Conservation (phyloP, 352 stramenopile species). For the Globisporangium ultimum region DNA sequence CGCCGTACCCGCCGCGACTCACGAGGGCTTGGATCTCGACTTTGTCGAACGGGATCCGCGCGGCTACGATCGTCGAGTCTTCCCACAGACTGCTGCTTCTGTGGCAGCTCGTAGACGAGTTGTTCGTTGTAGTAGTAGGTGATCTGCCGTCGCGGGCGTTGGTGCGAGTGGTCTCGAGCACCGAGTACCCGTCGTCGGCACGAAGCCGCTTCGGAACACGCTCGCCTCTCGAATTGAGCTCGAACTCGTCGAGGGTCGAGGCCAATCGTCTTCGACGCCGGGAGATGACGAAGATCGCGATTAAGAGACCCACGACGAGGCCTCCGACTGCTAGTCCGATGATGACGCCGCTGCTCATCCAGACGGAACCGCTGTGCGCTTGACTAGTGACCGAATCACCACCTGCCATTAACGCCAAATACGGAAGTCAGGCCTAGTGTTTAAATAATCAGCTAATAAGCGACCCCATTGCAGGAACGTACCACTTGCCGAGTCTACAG, state of each 20-base stretch:
- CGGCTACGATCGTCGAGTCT: conserved; percentile 30
- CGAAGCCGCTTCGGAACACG: no score
- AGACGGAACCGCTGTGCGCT: neutral
- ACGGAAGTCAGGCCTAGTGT: neutral
- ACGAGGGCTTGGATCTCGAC: conserved; percentile 31
- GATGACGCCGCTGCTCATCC: conserved; percentile 6
- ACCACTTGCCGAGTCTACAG: no score
- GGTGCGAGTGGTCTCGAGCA: conserved; percentile 4
- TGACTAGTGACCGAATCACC: no score
- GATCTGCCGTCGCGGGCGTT: conserved; percentile 4
- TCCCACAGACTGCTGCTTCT: conserved; percentile 25
- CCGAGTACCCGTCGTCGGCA: conserved; percentile 3
- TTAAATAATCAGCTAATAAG: no score
- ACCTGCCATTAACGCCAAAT: neutral
- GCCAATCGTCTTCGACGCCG: neutral
- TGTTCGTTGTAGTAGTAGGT: conserved; percentile 5
- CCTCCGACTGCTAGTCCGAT: conserved; percentile 9
- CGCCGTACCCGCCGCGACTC: conserved; percentile 30
- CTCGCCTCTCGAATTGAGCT: no score
- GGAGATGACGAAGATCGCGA: conserved; percentile 9
- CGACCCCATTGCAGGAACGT: no score
- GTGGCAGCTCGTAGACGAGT: neutral
- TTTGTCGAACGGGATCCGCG: conserved; percentile 33
- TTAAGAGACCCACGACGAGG: conserved; percentile 8
- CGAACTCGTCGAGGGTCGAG: no score